Percentiles rank a stretch among this genome's conserved stretches.
phyloP scores from a whole-genome alignment of 192 early-diverging fungal genomes.

The Irineochytrium annulatum region DNA sequence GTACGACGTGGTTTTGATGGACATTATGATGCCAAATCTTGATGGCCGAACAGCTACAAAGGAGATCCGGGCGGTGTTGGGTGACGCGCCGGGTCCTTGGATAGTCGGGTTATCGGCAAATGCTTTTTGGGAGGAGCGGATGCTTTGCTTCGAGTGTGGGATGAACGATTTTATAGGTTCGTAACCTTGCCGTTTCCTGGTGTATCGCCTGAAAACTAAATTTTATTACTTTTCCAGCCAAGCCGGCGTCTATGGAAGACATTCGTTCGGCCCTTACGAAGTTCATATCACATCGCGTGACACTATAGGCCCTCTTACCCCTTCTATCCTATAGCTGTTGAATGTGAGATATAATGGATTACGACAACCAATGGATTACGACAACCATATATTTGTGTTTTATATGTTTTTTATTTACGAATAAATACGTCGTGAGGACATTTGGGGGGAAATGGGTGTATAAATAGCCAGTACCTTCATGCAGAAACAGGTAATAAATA shows the following conservation, averaged over 20 bases:
- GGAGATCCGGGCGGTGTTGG: not conserved
- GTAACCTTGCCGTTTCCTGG: not conserved
- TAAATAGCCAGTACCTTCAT: too few species aligned
- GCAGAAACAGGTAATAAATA: too few species aligned
- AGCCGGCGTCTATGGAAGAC: not conserved
- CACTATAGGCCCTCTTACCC: too few species aligned
- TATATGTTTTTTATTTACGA: too few species aligned
- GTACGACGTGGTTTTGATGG: too few species aligned
- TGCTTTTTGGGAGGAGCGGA: slow-evolving; percentile 9
- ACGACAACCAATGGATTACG: too few species aligned
- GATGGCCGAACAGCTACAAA: not conserved
- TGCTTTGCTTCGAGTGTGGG: slow-evolving; percentile 7
- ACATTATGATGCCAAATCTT: not conserved
- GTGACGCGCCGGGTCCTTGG: slow-evolving; percentile 5
- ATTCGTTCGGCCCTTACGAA: not conserved
- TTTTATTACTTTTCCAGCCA: not conserved
- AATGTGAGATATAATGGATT: too few species aligned
- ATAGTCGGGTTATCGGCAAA: slow-evolving; percentile 13
- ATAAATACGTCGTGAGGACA: too few species aligned
- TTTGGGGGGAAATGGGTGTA: too few species aligned
- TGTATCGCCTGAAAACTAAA: not conserved
- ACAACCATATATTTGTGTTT: too few species aligned
- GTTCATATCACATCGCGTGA: too few species aligned
- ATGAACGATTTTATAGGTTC: slow-evolving; percentile 4
- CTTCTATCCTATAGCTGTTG: too few species aligned